phyloP scores from a whole-genome alignment of 164 flowering plant species.

The Liriodendron chinense region DNA sequence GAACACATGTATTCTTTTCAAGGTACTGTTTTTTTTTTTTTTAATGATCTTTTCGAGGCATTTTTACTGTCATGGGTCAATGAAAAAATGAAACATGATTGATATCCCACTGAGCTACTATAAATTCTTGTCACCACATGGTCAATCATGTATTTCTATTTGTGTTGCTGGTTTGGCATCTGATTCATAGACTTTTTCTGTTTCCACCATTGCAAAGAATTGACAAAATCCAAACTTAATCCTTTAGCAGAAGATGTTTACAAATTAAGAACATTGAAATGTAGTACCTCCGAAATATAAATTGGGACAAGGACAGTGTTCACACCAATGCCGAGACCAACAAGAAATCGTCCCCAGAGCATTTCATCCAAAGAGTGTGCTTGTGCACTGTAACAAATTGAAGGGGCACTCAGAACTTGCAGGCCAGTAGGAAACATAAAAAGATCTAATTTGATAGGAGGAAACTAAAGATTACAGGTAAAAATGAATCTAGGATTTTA shows the following conservation, averaged over 20 bases:
- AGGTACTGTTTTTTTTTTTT: too few relatives aligned
- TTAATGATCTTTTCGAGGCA: too few relatives aligned
- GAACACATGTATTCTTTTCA: too few relatives aligned
- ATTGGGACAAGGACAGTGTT: conserved; percentile 85
- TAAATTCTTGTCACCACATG: neutral
- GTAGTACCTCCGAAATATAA: conserved; percentile 71
- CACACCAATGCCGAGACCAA: conserved; percentile 87
- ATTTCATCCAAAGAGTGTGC: conserved; percentile 71
- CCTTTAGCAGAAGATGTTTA: neutral
- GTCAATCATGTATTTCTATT: neutral
- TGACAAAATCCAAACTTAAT: neutral
- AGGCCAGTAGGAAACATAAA: neutral
- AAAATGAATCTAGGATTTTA: too few relatives aligned
- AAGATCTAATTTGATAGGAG: too few relatives aligned
- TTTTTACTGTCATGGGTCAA: neutral
- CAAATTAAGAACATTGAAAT: neutral
- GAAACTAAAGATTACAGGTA: neutral
- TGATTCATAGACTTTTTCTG: neutral
- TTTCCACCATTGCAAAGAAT: neutral
- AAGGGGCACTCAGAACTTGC: neutral
- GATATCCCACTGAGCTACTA: neutral
- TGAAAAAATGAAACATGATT: neutral
- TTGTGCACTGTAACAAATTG: conserved; percentile 57
- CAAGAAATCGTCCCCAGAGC: conserved; percentile 75
- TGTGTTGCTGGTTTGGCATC: neutral